Evolutionary conservation across 2,329 filamentous ascomycete genomes (phyloP).

Genomic region (Mycosphaerella arachidis): DNA sequence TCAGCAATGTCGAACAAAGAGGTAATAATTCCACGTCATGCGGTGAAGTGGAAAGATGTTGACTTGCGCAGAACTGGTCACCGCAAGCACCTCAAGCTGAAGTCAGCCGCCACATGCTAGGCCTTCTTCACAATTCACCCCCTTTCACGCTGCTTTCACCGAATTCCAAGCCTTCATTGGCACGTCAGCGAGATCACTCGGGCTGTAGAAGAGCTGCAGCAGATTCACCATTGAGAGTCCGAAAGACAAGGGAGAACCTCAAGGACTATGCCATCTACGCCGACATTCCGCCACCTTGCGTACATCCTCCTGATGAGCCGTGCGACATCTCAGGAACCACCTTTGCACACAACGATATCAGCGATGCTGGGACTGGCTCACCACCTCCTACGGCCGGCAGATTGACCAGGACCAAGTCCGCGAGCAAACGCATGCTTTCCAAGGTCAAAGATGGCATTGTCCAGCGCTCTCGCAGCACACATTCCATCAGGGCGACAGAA

Average conservation of each 20-base stretch:
- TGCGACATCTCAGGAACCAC: constrained; percentile 15
- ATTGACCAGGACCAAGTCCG: constrained; percentile 29
- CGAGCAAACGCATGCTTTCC: constrained; percentile 34
- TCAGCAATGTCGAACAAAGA: constrained; percentile 29
- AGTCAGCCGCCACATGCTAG: constrained; percentile 1
- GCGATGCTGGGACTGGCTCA: background rate
- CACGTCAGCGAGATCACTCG: constrained; percentile 31
- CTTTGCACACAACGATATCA: constrained; percentile 5
- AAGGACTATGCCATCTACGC: constrained; percentile 19
- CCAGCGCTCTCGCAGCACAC: constrained; percentile 26
- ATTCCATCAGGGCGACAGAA: constrained; percentile 22
- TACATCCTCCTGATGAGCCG: constrained; percentile 1
- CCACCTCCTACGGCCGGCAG: constrained; percentile 8
- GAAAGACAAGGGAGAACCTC: constrained; percentile 35
- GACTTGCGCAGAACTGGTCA: constrained; percentile 21
- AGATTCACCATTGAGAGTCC: constrained; percentile 32
- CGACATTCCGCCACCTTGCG: constrained; percentile 26
- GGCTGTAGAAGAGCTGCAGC: constrained; percentile 22
- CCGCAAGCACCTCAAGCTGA: constrained; percentile 19
- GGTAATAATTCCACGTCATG: constrained; percentile 11
- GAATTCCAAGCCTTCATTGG: constrained; percentile 28
- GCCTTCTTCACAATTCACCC: constrained; percentile 14
- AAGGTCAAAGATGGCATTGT: constrained; percentile 33
- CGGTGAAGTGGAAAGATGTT: background rate
- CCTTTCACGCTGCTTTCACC: constrained; percentile 25